Percentiles rank a stretch among this genome's conserved stretches.
phyloP scores from a whole-genome alignment of 257 asterid genomes.

The Datura wrightii region DNA sequence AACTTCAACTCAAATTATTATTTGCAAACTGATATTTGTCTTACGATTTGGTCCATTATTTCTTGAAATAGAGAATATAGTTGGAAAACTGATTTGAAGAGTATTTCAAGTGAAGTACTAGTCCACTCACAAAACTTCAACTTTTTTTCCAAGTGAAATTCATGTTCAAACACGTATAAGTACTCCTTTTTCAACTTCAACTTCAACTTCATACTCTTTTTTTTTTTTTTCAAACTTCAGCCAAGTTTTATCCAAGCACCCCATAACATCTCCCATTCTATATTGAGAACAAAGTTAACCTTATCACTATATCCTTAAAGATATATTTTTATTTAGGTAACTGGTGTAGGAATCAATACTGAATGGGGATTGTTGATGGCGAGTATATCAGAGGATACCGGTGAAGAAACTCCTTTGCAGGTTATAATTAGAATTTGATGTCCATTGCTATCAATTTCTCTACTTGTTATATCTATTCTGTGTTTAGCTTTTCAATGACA shows the following conservation, averaged over 20 bases:
- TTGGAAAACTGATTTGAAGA: slow-evolving; percentile 19
- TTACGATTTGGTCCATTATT: neutral
- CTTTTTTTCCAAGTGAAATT: neutral
- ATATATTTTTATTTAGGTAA: slow-evolving; percentile 55
- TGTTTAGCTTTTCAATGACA: slow-evolving; percentile 22
- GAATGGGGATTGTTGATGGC: slow-evolving; percentile 99
- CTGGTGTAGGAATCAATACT: slow-evolving; percentile 93
- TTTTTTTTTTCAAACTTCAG: slow-evolving; percentile 13
- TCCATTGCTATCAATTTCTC: slow-evolving; percentile 6
- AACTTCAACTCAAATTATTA: neutral
- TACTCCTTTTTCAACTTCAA: neutral
- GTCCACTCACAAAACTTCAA: slow-evolving; percentile 20
- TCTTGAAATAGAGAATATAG: slow-evolving; percentile 23
- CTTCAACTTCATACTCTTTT: neutral
- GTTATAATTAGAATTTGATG: slow-evolving; percentile 45
- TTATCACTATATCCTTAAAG: slow-evolving; percentile 27
- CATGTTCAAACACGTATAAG: neutral
- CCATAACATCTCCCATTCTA: neutral
- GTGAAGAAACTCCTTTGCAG: slow-evolving; percentile 99
- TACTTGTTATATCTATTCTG: slow-evolving; percentile 4
- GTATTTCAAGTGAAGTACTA: neutral
- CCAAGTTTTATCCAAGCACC: neutral
- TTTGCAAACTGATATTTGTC: neutral
- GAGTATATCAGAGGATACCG: slow-evolving; percentile 92
- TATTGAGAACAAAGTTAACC: neutral